These are phyloP conservation scores for Fusarium torreyae DNA, from an alignment of 2,329 filamentous ascomycete genomes.

Conservation along the genomic window DNA sequence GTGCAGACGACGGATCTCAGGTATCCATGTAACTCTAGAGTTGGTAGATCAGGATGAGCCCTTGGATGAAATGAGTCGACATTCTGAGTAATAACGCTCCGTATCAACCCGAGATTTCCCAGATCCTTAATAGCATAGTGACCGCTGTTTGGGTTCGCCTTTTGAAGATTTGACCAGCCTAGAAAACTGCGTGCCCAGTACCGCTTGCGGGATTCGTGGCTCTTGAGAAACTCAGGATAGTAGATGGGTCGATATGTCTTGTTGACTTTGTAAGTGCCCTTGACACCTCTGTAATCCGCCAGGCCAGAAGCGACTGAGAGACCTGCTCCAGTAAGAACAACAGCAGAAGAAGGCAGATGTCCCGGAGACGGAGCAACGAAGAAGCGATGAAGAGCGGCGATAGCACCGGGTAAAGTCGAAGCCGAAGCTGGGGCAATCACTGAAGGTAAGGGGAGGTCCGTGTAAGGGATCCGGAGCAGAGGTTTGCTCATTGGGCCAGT, in stretches of 20 bases:
- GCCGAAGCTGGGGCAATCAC: constrained; percentile 82
- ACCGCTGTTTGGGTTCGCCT: constrained; percentile 82
- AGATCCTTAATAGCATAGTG: constrained; percentile 85
- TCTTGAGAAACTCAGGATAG: constrained; percentile 87
- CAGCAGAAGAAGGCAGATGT: constrained; percentile 63
- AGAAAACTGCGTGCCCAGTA: constrained; percentile 98
- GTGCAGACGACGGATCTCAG: constrained; percentile 85
- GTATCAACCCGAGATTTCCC: constrained; percentile 79
- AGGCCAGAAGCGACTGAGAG: constrained; percentile 94
- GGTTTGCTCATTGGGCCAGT: constrained; percentile 72
- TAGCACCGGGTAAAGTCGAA: constrained; percentile 77
- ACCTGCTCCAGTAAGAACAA: constrained; percentile 82
- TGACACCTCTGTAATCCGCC: constrained; percentile 90
- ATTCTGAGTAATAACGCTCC: constrained; percentile 91
- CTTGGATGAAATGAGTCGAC: constrained; percentile 92
- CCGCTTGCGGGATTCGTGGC: constrained; percentile 87
- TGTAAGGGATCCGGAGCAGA: constrained; percentile 92
- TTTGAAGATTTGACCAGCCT: constrained; percentile 87
- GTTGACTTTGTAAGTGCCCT: constrained; percentile 94
- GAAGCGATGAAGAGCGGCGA: constrained; percentile 84
- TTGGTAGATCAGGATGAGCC: constrained; percentile 81
- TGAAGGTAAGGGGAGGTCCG: constrained; percentile 82
- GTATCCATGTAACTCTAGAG: constrained; percentile 92
- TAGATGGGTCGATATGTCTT: constrained; percentile 93
- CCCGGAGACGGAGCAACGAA: constrained; percentile 72